Evolutionary conservation across 2,329 filamentous ascomycete genomes (phyloP).

Genomic region (Septoria linicola): DNA sequence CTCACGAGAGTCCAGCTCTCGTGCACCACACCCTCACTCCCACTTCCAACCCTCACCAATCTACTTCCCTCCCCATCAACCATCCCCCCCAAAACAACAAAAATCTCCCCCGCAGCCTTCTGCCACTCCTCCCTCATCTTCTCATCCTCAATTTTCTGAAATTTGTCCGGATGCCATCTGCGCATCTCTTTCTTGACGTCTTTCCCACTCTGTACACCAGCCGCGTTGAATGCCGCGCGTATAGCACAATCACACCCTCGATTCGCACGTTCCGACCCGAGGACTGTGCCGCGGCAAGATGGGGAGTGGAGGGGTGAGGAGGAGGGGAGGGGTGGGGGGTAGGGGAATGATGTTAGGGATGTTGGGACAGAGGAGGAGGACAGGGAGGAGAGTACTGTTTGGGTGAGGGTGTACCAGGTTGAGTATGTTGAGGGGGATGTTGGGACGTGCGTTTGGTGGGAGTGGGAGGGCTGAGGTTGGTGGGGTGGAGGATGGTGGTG

Average conservation of each 20-base stretch:
- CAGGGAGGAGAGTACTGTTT: not conserved
- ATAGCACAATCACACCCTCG: constrained; percentile 11
- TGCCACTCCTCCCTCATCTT: constrained; percentile 7
- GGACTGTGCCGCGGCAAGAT: not conserved
- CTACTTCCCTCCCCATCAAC: too few relatives aligned
- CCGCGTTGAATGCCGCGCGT: not conserved
- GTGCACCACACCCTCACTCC: not conserved
- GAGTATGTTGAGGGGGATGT: not conserved
- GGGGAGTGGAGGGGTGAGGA: not conserved
- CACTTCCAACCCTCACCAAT: too few relatives aligned
- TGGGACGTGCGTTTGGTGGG: not conserved
- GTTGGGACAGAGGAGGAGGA: not conserved
- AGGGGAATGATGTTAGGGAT: not conserved
- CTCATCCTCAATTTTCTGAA: constrained; percentile 8
- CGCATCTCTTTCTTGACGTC: constrained; percentile 10
- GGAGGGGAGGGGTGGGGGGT: not conserved
- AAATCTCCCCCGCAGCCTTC: constrained; percentile 22
- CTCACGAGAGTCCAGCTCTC: too few relatives aligned
- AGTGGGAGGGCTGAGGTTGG: not conserved
- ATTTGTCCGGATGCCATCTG: constrained; percentile 22
- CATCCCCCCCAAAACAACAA: constrained; percentile 22
- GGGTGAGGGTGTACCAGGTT: not conserved
- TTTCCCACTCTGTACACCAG: not conserved
- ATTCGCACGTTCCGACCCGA: not conserved
- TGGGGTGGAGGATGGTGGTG: not conserved